Base-by-base conservation (phyloP, 2,329 filamentous ascomycete genomes). In the Ascochyta lentis region DNA sequence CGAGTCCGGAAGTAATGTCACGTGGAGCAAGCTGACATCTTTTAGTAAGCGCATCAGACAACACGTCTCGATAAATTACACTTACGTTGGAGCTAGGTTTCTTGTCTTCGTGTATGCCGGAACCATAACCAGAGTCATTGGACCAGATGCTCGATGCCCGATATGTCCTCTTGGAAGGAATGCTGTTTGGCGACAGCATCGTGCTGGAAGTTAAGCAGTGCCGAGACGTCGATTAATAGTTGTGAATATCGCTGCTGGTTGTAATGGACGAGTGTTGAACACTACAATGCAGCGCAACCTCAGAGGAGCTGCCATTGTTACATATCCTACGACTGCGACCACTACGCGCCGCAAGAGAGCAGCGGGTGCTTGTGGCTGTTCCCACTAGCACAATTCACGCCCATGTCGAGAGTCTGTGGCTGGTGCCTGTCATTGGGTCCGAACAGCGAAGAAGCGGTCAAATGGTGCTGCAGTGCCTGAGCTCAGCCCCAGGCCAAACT, bases 91-190 rank as follows among this genome's bases (percentile, higher is more conserved):
- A 22, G 44, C 33, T 4, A 61, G 64, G 6, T 6, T 49, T 49
- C 6, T 13, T 13, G 22, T 57, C 54, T 24, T 67, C 65, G 22
- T 66, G 43, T 7, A 56, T 56, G 27, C 59, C 64, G 5, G 69
- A 65, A 15, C 54, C 66, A 59, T 75, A 75, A 6, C 72, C 70
- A n/a, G 71, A 75, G 50, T 75, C 71, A 24, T 70, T 54, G 19
- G 65, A 69, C 65, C 67, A 71, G 31, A 70, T 70, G 42, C 70
- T 72, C 16, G 68, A 58, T 8, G 69, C 65, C 33, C 58, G 64
- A 33, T 23, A 43, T 12, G 40, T 22, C 19, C 27, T 49, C 46
- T 68, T 72, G 12, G 58, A 48, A n/a, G 53, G 16, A 40, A 60
- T 49, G 38, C 60, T 61, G 45, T 62, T 57, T 5, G 61, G 67